These are phyloP conservation scores for Emericellopsis terricola DNA, from an alignment of 495 filamentous ascomycete species.

Conservation along the genomic window DNA sequence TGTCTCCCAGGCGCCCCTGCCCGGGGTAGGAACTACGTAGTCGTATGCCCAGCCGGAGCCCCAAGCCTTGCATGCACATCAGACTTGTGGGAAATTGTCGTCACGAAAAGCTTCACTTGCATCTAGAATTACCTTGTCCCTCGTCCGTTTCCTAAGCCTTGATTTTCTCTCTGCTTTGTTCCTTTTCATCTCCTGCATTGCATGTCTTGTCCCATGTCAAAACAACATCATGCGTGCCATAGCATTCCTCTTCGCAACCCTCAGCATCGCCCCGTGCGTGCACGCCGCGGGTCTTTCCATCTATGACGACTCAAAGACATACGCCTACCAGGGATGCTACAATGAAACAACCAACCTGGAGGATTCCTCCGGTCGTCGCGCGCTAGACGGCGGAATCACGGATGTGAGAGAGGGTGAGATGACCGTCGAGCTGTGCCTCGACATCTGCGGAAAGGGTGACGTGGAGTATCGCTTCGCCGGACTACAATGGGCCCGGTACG, in stretches of 20 bases:
- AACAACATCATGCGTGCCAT: neutral
- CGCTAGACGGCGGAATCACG: conserved; percentile 15
- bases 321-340: conserved; percentile 26
- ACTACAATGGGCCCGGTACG: conserved; percentile 28
- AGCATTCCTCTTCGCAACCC: conserved; percentile 1
- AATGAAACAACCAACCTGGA: conserved; percentile 24
- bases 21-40: too few relatives aligned
- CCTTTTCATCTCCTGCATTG: neutral
- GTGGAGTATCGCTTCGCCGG: conserved; percentile 20
- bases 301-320: conserved; percentile 9
- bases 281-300: conserved; percentile 5
- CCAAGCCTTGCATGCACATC: too few relatives aligned
- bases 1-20: too few relatives aligned
- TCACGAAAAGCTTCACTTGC: too few relatives aligned
- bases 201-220: neutral
- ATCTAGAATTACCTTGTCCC: neutral
- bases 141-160: neutral
- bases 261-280: neutral
- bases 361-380: conserved; percentile 10
- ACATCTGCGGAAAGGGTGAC: conserved; percentile 15
- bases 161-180: neutral
- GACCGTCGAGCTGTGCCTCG: conserved; percentile 23
- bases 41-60: too few relatives aligned
- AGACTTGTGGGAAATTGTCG: too few relatives aligned
- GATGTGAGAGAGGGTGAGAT: conserved; percentile 12